Percentiles rank a stretch among this genome's conserved stretches.
These are phyloP conservation scores for Lasiodiplodia sp. DNA, from an alignment of 2,329 filamentous ascomycete species.

Conservation along the genomic window DNA sequence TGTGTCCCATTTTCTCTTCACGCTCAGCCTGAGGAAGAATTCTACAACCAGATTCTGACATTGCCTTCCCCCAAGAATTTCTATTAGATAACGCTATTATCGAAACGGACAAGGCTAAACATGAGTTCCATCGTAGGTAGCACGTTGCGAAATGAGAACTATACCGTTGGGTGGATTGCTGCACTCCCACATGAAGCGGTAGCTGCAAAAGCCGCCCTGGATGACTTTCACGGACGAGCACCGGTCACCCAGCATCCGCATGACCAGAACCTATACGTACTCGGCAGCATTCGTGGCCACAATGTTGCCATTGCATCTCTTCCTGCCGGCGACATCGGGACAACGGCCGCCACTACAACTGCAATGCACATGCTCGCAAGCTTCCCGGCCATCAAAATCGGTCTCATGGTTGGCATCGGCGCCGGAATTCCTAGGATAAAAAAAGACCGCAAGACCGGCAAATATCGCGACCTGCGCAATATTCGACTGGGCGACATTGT, in stretches of 20 bases:
- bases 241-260: background rate
- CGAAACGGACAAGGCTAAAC: no score
- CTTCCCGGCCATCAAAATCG: background rate
- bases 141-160: background rate
- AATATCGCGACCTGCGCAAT: background rate
- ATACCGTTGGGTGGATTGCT: background rate
- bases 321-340: conserved; percentile 34
- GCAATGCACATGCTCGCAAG: background rate
- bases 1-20: no score
- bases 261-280: conserved; percentile 28
- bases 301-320: conserved; percentile 38
- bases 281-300: conserved; percentile 36
- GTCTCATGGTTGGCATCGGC: background rate
- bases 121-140: no score
- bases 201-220: background rate
- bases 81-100: no score
- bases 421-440: background rate
- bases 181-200: background rate
- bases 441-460: background rate
- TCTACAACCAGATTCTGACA: no score
- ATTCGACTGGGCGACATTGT: background rate
- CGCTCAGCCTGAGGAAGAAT: no score
- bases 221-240: background rate
- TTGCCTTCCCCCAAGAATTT: no score
- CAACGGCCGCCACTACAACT: conserved; percentile 32